These are phyloP conservation scores for Colletotrichum sp. DNA, from an alignment of 2,329 filamentous ascomycete genomes.

Conservation along the genomic window DNA sequence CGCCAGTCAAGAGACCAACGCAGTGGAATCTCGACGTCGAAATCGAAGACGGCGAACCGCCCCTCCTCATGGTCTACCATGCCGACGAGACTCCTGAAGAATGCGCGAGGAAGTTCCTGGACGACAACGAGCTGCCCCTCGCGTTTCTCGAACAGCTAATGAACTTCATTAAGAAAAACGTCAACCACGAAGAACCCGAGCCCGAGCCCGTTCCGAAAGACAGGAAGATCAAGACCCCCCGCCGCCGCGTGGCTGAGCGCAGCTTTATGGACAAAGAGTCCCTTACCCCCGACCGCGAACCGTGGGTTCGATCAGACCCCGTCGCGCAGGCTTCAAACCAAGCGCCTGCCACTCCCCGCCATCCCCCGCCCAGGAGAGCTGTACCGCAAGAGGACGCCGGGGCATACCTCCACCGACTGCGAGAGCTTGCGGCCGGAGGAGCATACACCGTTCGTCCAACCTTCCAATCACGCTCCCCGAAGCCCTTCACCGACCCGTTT, in stretches of 20 bases:
- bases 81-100: background rate
- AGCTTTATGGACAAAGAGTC: background rate
- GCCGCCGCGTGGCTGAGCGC: background rate
- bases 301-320: background rate
- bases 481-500: background rate
- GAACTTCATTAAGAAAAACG: background rate
- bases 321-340: background rate
- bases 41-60: background rate
- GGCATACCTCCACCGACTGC: background rate
- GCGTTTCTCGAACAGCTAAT: background rate
- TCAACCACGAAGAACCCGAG: background rate
- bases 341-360: background rate
- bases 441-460: background rate
- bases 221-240: background rate
- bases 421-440: background rate
- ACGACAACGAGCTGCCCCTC: background rate
- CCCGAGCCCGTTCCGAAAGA: background rate
- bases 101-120: background rate
- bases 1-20: background rate
- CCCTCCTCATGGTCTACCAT: background rate
- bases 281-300: background rate
- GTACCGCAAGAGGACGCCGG: rapidly evolving
- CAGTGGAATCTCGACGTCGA: background rate
- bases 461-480: background rate
- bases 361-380: background rate